phyloP scores from a whole-genome alignment of 805 yeast genomes.

The Hanseniaspora hatyaiensis region DNA sequence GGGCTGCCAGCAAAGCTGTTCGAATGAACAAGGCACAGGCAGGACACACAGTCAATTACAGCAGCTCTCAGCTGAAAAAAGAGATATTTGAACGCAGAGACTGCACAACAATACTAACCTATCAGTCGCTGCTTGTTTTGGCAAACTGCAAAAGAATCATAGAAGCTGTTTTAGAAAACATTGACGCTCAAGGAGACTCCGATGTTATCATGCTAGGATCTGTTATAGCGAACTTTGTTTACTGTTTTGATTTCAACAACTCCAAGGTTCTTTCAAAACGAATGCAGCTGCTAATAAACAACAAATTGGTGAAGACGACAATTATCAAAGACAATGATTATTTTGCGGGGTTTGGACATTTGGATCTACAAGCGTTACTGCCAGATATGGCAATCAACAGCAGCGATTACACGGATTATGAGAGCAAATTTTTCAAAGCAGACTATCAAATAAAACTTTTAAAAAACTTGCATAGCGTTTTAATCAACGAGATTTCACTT shows the following conservation, averaged over 20 bases:
- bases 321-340: conserved; percentile 18
- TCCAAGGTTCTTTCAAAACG: conserved; percentile 29
- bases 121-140: background rate
- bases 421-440: conserved; percentile 22
- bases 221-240: background rate
- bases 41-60: background rate
- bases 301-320: conserved; percentile 23
- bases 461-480: background rate
- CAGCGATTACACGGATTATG: conserved; percentile 17
- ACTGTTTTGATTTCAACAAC: conserved; percentile 9
- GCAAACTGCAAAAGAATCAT: background rate
- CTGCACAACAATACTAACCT: background rate
- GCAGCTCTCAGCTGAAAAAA: too few relatives aligned
- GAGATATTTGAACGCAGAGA: conserved; percentile 14
- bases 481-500: background rate
- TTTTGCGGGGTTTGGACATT: background rate
- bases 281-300: conserved; percentile 29
- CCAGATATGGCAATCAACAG: conserved; percentile 15
- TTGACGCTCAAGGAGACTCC: conserved; percentile 21
- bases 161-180: conserved; percentile 21
- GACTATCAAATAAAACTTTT: conserved; percentile 25
- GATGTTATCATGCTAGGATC: conserved; percentile 7
- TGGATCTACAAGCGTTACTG: conserved; percentile 19
- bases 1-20: conserved; percentile 12
- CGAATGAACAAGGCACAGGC: background rate